Percentiles rank a stretch among this genome's conserved stretches.
Conservation (phyloP, 2,329 filamentous ascomycete genomes). For the Fusarium anthophilum region DNA sequence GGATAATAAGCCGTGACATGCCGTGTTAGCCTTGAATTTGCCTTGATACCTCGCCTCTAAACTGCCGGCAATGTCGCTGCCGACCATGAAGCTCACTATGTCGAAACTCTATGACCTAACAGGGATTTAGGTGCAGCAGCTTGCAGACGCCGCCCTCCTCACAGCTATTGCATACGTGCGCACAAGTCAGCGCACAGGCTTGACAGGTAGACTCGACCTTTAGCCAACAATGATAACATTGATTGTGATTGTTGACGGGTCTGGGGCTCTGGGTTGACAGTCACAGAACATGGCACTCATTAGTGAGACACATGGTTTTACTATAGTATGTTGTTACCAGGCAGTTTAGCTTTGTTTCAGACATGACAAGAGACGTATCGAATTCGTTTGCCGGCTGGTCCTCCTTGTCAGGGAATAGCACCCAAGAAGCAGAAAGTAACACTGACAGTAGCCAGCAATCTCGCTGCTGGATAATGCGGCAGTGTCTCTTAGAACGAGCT, state of each 20-base stretch:
- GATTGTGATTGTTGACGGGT: constrained; percentile 23
- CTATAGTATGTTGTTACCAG: not conserved
- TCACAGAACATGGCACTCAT: constrained; percentile 32
- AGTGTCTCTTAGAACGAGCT: constrained; percentile 10
- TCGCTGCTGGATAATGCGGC: not conserved
- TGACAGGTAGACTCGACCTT: not conserved
- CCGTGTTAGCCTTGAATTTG: not conserved
- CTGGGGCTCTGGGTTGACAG: constrained; percentile 40
- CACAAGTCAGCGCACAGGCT: constrained; percentile 3
- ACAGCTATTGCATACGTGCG: constrained; percentile 25
- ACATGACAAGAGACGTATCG: not conserved
- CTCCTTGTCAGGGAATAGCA: not conserved
- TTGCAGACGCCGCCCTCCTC: constrained; percentile 15
- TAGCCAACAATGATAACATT: constrained; percentile 11
- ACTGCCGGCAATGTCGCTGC: constrained; percentile 16
- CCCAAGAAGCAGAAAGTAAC: not conserved
- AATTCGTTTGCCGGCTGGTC: not conserved
- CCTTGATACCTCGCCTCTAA: not conserved
- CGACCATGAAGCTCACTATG: constrained; percentile 13
- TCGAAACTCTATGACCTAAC: constrained; percentile 27
- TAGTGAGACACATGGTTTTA: constrained; percentile 15
- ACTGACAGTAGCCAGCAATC: not conserved
- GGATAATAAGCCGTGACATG: not conserved
- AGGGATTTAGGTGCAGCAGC: constrained; percentile 23
- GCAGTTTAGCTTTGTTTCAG: constrained; percentile 12